These are phyloP conservation scores for Fistulinella prunicolor DNA, from an alignment of 768 basidiomycete species.

Conservation along the genomic window DNA sequence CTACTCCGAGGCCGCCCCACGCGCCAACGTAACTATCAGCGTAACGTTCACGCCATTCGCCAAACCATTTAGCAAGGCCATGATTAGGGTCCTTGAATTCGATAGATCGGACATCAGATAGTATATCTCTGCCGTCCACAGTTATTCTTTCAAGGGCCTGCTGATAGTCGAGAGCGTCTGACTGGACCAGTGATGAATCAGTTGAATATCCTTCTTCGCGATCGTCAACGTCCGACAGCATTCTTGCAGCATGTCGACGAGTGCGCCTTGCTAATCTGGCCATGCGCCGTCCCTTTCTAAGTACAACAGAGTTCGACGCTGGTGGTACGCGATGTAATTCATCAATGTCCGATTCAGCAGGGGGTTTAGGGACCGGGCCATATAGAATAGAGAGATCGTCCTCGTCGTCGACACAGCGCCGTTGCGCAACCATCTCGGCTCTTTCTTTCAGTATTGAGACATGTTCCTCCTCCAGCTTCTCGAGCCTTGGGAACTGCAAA, in stretches of 20 bases:
- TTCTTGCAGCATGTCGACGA: conserved; percentile 37
- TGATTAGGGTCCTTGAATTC: conserved; percentile 80
- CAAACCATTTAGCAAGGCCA: conserved; percentile 65
- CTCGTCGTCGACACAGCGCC: conserved; percentile 73
- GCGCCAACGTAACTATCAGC: conserved; percentile 83
- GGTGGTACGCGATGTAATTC: conserved; percentile 57
- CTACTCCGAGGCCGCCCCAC: conserved; percentile 84
- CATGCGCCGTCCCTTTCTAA: conserved; percentile 53
- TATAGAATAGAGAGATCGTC: conserved; percentile 76
- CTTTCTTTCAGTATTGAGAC: conserved; percentile 73
- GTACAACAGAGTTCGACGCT: conserved; percentile 42
- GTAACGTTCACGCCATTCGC: conserved; percentile 72
- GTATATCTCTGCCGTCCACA: conserved; percentile 50
- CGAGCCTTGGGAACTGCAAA: conserved; percentile 68
- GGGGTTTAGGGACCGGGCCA: conserved; percentile 45
- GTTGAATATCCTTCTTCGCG: conserved; percentile 85
- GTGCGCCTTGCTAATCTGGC: conserved; percentile 58
- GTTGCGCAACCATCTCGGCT: conserved; percentile 58
- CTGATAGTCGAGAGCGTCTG: conserved; percentile 68
- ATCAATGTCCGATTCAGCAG: conserved; percentile 45
- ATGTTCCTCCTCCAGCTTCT: conserved; percentile 75
- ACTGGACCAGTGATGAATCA: conserved; percentile 65
- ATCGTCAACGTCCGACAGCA: conserved; percentile 21
- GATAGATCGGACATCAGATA: conserved; percentile 78
- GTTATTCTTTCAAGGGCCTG: conserved; percentile 56